Evolutionary conservation across 345 rosid genomes (phyloP).

Genomic region (Sisymbrium irio): DNA sequence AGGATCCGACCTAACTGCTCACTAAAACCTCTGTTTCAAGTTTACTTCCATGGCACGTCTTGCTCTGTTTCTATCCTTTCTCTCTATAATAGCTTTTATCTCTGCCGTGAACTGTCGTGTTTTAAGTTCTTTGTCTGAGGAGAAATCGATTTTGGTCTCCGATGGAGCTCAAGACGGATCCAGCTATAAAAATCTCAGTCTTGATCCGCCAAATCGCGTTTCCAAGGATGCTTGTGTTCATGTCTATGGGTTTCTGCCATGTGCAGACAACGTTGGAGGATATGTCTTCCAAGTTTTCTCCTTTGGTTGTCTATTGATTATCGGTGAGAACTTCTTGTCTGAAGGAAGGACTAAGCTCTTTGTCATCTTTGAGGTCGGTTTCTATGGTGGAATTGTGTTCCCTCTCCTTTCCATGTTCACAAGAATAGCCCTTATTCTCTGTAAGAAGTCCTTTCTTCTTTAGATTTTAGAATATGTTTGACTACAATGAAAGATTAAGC

Average conservation of each 20-base stretch:
- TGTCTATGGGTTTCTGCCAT: slow-evolving; percentile 31
- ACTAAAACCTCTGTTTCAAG: slow-evolving; percentile 4
- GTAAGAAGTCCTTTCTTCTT: slow-evolving; percentile 14
- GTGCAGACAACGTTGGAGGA: slow-evolving; percentile 32
- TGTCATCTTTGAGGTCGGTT: slow-evolving; percentile 31
- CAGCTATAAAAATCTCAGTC: not conserved
- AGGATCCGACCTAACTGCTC: not conserved
- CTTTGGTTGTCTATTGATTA: slow-evolving; percentile 22
- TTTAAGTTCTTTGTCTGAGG: slow-evolving; percentile 12
- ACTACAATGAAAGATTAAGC: not conserved
- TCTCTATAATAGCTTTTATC: slow-evolving; percentile 4
- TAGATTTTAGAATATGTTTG: not conserved
- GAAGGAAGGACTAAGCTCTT: slow-evolving; percentile 35
- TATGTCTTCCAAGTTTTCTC: slow-evolving; percentile 34
- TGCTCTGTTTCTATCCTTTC: slow-evolving; percentile 26
- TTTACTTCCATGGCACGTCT: slow-evolving; percentile 28
- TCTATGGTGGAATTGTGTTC: slow-evolving; percentile 32
- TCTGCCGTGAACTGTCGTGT: slow-evolving; percentile 24
- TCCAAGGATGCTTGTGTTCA: slow-evolving; percentile 22
- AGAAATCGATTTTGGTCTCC: not conserved
- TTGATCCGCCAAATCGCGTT: not conserved
- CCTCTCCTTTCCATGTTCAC: slow-evolving; percentile 33
- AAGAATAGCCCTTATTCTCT: slow-evolving; percentile 25
- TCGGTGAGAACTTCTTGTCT: slow-evolving; percentile 33
- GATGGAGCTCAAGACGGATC: slow-evolving; percentile 11